Conservation (phyloP, 2,329 filamentous ascomycete genomes). For the Hypoxylon sp. region DNA sequence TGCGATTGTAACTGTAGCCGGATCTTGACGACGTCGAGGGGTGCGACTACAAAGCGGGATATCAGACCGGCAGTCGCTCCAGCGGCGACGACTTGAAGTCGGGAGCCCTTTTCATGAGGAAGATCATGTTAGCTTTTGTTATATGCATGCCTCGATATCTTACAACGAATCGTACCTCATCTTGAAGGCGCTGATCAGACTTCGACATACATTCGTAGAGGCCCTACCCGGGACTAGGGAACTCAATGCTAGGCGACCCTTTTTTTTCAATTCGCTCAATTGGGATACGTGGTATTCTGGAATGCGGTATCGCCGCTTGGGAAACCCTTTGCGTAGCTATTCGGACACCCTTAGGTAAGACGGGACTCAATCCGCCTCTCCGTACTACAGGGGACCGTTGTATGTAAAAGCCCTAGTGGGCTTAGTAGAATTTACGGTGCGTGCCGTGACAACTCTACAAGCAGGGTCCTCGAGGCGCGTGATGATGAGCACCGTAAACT, state of each 20-base stretch:
- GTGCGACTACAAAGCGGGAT: slow-evolving; percentile 93
- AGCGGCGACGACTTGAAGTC: slow-evolving; percentile 69
- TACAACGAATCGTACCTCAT: slow-evolving; percentile 64
- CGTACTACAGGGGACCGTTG: slow-evolving; percentile 9
- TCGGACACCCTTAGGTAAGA: slow-evolving; percentile 13
- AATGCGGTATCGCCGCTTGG: slow-evolving; percentile 13
- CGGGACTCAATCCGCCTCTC: slow-evolving; percentile 9
- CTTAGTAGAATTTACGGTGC: slow-evolving; percentile 23
- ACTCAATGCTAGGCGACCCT: slow-evolving; percentile 2
- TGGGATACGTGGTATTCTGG: slow-evolving; percentile 2
- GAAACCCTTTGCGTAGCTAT: slow-evolving; percentile 7
- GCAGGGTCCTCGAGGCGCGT: slow-evolving; percentile 20
- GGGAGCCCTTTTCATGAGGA: slow-evolving; percentile 63
- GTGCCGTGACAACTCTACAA: slow-evolving; percentile 22
- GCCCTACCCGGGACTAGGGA: slow-evolving; percentile 50
- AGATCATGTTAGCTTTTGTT: slow-evolving; percentile 15
- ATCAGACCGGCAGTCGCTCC: slow-evolving; percentile 83
- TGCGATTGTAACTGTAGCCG: slow-evolving; percentile 94
- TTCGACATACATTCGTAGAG: slow-evolving; percentile 61
- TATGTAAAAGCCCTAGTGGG: background rate
- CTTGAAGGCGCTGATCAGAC: slow-evolving; percentile 66
- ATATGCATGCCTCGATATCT: background rate
- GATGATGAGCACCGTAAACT: slow-evolving; percentile 10
- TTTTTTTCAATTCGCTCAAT: slow-evolving; percentile 8
- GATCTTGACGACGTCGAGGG: slow-evolving; percentile 98